Evolutionary conservation across 441 rosid genomes (phyloP).

Genomic region (Gossypium aridum): DNA sequence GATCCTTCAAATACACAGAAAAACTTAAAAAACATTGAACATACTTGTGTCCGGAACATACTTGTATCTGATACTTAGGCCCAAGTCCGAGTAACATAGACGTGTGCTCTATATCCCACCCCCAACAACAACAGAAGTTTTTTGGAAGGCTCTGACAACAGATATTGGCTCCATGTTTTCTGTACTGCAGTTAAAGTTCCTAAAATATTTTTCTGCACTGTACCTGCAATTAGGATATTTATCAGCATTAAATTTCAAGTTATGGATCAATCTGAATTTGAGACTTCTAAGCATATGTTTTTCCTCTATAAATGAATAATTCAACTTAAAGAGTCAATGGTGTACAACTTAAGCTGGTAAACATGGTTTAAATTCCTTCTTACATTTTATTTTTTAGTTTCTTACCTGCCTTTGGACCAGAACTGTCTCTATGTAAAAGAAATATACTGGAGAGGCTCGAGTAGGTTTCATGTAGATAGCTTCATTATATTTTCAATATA

Average conservation of each 20-base stretch:
- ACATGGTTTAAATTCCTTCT: not conserved
- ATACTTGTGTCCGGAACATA: not conserved
- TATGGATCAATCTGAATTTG: not conserved
- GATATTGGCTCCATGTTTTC: not conserved
- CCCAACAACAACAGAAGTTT: not conserved
- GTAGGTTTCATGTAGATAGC: not conserved
- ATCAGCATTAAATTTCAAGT: not conserved
- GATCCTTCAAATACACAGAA: not conserved
- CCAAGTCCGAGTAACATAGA: not conserved
- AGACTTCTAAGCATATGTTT: not conserved
- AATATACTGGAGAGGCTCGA: not conserved
- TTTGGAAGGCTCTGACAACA: not conserved
- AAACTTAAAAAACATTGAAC: not conserved
- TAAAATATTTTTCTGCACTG: not conserved
- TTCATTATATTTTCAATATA: not conserved
- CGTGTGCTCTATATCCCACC: not conserved
- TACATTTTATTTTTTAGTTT: not conserved
- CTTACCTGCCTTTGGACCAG: not conserved
- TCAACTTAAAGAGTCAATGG: not conserved
- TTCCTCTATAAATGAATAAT: not conserved
- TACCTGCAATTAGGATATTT: not conserved
- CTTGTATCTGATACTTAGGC: not conserved
- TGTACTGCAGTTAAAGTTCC: not conserved
- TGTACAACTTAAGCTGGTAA: not conserved
- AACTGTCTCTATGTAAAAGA: not conserved